Percentiles rank a stretch among this genome's conserved stretches.
Conservation (phyloP, 2,329 filamentous ascomycete species). For the Fusarium poae region DNA sequence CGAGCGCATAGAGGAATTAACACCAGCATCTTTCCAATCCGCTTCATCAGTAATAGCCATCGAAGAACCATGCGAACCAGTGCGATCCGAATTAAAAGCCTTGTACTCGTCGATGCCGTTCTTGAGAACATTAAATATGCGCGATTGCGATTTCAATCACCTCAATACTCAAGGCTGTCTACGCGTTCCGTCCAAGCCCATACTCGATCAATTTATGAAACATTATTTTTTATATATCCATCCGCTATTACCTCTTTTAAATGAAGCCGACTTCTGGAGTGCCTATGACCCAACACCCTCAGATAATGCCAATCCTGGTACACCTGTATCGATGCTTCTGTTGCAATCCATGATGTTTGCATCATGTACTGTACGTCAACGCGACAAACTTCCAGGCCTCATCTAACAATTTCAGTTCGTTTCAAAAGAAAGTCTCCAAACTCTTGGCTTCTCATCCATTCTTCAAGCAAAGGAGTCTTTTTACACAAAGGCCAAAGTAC, state of each 20-base stretch:
- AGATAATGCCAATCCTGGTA: constrained; percentile 1
- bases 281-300: constrained; percentile 21
- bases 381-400: too few species aligned
- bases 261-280: constrained; percentile 39
- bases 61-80: constrained; percentile 12
- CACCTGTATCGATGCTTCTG: constrained; percentile 33
- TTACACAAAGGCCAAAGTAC: constrained; percentile 43
- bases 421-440: constrained; percentile 26
- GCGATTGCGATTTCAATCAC: constrained; percentile 31
- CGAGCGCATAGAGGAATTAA: neutral
- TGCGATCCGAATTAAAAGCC: constrained; percentile 36
- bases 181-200: constrained; percentile 35
- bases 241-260: constrained; percentile 33
- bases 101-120: constrained; percentile 41
- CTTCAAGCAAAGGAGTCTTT: constrained; percentile 38
- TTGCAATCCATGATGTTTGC: constrained; percentile 43
- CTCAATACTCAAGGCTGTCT: constrained; percentile 37
- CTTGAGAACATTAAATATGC: constrained; percentile 29
- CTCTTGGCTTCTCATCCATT: constrained; percentile 33
- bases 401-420: constrained; percentile 32
- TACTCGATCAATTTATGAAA: constrained; percentile 39
- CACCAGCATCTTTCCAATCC: neutral
- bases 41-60: neutral
- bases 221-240: constrained; percentile 44
- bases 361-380: constrained; percentile 35